Conservation (phyloP, 768 basidiomycete genomes). For the Dacryopinax spathularia region DNA sequence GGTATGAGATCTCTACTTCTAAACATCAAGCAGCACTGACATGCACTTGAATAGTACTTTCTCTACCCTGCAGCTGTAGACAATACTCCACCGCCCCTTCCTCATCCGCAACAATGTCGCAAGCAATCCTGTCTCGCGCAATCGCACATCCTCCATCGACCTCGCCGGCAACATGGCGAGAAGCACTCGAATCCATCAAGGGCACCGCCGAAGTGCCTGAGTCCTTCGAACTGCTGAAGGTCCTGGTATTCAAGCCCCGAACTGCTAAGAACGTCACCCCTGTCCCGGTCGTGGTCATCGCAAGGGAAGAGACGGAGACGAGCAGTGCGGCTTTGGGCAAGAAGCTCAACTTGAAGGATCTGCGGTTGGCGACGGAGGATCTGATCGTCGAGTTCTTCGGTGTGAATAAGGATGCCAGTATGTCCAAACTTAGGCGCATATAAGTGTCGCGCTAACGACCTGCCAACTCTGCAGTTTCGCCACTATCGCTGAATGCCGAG, state of each 20-base stretch:
- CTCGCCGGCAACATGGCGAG: slow-evolving; percentile 66
- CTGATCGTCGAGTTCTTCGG: slow-evolving; percentile 72
- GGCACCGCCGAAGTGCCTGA: slow-evolving; percentile 32
- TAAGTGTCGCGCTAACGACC: background rate
- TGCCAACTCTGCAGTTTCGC: slow-evolving; percentile 45
- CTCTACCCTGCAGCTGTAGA: slow-evolving; percentile 6
- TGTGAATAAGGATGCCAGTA: slow-evolving; percentile 74
- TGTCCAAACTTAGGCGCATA: slow-evolving; percentile 30
- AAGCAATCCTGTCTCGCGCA: slow-evolving; percentile 7
- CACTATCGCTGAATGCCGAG: slow-evolving; percentile 50
- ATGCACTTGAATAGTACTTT: background rate
- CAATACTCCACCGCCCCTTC: slow-evolving; percentile 9
- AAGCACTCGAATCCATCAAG: slow-evolving; percentile 42
- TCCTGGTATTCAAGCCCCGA: slow-evolving; percentile 91
- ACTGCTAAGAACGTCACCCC: slow-evolving; percentile 79
- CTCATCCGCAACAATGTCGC: slow-evolving; percentile 16
- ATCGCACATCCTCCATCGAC: slow-evolving; percentile 47
- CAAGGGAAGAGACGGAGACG: slow-evolving; percentile 71
- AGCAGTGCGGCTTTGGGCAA: slow-evolving; percentile 64
- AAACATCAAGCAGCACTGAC: background rate
- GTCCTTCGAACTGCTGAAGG: slow-evolving; percentile 61
- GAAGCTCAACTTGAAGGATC: slow-evolving; percentile 70
- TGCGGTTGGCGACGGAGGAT: slow-evolving; percentile 74
- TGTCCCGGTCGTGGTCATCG: slow-evolving; percentile 76
- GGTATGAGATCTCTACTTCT: background rate